phyloP scores from a whole-genome alignment of 768 basidiomycete genomes.

The Boletus rubropictus region DNA sequence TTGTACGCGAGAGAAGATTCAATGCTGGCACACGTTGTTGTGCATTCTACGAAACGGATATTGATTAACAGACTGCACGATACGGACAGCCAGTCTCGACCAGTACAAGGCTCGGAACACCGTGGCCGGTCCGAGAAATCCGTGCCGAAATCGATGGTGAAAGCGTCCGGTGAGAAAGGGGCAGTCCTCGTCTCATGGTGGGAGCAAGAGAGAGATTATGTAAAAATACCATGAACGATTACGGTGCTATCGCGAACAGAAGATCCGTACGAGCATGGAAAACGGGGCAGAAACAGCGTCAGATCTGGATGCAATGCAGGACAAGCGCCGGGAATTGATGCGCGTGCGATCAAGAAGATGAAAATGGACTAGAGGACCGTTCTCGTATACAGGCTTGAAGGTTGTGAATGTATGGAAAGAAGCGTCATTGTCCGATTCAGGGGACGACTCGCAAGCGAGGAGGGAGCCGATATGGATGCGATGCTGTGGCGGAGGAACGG shows the following conservation, averaged over 20 bases:
- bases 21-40: background rate
- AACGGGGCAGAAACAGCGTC: background rate
- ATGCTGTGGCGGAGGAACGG: background rate
- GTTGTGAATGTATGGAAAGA: too few species aligned
- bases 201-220: background rate
- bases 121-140: constrained; percentile 3
- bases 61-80: background rate
- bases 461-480: background rate
- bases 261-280: background rate
- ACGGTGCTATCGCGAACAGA: too few species aligned
- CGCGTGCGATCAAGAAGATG: too few species aligned
- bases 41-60: constrained; percentile 1
- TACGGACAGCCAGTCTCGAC: background rate
- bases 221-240: too few species aligned
- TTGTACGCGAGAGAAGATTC: constrained; percentile 10
- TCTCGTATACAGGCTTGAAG: too few species aligned
- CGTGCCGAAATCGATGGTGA: too few species aligned
- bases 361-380: too few species aligned
- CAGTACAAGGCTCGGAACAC: background rate
- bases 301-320: too few species aligned
- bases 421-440: background rate
- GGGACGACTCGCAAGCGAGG: background rate
- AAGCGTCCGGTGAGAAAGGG: too few species aligned
- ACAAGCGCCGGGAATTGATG: too few species aligned
- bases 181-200: background rate